Conservation (phyloP, 179 eudicot genomes). For the Sideroxylon spinosum region DNA sequence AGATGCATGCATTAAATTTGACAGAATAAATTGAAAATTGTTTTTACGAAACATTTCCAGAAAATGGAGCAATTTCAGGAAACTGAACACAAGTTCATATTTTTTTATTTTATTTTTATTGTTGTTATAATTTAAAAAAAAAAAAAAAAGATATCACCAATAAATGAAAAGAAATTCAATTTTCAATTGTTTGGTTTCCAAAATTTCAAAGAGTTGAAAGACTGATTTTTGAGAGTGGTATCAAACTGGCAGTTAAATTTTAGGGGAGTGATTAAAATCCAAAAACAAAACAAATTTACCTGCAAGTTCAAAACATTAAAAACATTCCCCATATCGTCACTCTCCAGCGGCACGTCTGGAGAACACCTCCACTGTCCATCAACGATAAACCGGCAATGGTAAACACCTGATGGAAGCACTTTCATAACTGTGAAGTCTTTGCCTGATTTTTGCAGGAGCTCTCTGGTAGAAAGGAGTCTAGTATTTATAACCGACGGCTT, state of each 20-base stretch:
- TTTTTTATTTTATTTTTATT: too few species aligned
- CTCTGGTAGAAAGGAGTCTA: constrained; percentile 33
- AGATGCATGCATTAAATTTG: not conserved
- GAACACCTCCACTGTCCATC: constrained; percentile 72
- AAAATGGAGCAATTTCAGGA: not conserved
- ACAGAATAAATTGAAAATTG: not conserved
- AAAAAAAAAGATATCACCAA: not conserved
- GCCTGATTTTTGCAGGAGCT: constrained; percentile 71
- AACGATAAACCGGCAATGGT: constrained; percentile 75
- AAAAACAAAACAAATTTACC: constrained; percentile 27
- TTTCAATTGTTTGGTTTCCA: not conserved
- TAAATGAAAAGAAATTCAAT: not conserved
- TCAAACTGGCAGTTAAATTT: not conserved
- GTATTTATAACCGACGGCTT: not conserved
- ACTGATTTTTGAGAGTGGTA: not conserved
- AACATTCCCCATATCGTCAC: constrained; percentile 70
- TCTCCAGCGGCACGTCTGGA: constrained; percentile 63
- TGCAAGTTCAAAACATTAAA: constrained; percentile 70
- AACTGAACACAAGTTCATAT: not conserved
- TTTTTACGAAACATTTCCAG: not conserved
- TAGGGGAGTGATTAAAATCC: not conserved
- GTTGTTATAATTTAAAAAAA: too few species aligned
- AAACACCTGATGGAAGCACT: constrained; percentile 85
- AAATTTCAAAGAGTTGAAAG: not conserved
- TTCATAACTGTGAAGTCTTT: constrained; percentile 75